Evolutionary conservation across 345 rosid species (phyloP), one percentile per base, ranked within the genome.

Genomic region (Rubroshorea leprosula): DNA sequence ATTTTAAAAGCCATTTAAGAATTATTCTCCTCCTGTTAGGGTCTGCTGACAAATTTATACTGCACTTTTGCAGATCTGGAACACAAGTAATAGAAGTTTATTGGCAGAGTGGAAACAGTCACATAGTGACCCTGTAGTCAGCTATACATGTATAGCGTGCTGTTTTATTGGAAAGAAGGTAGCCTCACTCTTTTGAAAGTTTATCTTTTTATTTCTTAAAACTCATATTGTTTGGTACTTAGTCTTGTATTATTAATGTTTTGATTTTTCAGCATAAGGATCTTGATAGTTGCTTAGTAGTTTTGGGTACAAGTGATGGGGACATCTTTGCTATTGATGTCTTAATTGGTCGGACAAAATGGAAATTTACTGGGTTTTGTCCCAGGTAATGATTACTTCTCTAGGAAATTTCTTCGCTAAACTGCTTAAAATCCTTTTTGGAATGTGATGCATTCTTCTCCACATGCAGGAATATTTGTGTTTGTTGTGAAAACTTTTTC

Each of bases 271-370:
- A 72, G 79, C 64, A 26, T 35, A 70, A 69, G 57, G 64, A 14
- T 22, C 26, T 9, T 17, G 50, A 48, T n/a, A 59, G 61, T 39
- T 62, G 68, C 69, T 57, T 76, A 53, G 38, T 79, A 45, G 84
- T 74, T 55, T 27, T 79, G 51, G 84, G 80, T 63, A 72, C 81
- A 48, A 60, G 51, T 55, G 73, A 68, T 20, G 81, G 78, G 23
- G 73, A 76, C 45, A 49, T 76, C 46, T 58, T 66, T n/a, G 68
- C 58, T 25, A n/a, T 73, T 68, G 73, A 79, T 71, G 71, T 54
- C 55, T 64, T 68, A 4, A 50, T 70, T 20, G 62, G 76, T 54
- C 66, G 71, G 29, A 65, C 10, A 26, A 76, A 76, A 64, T 79
- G 81, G 84, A 55, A 64, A 49, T 71, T 69, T 38, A 64, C 25